Conservation (phyloP, 768 basidiomycete species). For the Suillus plorans region DNA sequence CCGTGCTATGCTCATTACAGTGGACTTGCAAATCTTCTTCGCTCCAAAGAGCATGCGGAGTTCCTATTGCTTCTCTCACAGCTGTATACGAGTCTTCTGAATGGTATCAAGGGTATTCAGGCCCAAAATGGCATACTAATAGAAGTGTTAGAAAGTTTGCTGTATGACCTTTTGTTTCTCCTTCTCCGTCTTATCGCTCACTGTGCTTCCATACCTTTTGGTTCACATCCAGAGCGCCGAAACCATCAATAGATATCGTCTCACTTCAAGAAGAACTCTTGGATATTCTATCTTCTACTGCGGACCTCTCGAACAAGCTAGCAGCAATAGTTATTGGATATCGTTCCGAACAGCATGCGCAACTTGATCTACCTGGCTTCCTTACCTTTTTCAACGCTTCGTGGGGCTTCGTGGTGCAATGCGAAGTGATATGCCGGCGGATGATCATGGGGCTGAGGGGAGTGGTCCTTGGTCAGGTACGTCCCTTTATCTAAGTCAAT, state of each 20-base stretch:
- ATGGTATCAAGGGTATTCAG: constrained; percentile 67
- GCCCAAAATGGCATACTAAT: constrained; percentile 56
- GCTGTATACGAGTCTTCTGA: constrained; percentile 63
- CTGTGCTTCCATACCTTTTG: constrained; percentile 6
- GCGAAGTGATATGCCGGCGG: constrained; percentile 79
- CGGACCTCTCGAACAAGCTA: constrained; percentile 84
- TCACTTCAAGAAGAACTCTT: constrained; percentile 63
- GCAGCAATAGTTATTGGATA: constrained; percentile 75
- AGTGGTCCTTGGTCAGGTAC: constrained; percentile 78
- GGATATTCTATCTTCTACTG: constrained; percentile 75
- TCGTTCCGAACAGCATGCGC: constrained; percentile 77
- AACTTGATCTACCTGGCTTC: constrained; percentile 73
- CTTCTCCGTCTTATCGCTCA: background rate
- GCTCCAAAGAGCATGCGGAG: constrained; percentile 63
- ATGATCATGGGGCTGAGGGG: constrained; percentile 96
- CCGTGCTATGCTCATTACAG: constrained; percentile 10
- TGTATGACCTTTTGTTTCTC: constrained; percentile 28
- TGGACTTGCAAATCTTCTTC: constrained; percentile 55
- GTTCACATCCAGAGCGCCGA: constrained; percentile 33
- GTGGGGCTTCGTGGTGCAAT: constrained; percentile 88
- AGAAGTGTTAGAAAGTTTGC: constrained; percentile 53
- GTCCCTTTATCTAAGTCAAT: constrained; percentile 13
- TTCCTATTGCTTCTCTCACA: constrained; percentile 62
- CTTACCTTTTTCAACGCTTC: constrained; percentile 78
- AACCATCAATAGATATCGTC: constrained; percentile 39